Conservation (phyloP, 2,329 filamentous ascomycete genomes). For the Ophiostoma angusticollis region DNA sequence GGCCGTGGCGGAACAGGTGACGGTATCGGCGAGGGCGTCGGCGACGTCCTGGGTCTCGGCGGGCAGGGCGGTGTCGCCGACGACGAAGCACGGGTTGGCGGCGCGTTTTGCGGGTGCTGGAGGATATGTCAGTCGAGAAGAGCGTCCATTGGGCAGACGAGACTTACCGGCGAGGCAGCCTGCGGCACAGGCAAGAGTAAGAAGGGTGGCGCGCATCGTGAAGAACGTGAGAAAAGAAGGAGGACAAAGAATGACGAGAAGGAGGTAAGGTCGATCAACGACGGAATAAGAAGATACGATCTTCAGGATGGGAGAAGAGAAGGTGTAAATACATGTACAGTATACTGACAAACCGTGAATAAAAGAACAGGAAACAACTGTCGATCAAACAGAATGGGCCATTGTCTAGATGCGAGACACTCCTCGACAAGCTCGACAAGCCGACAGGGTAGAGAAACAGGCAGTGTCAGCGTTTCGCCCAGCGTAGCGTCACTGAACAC, state of each 20-base stretch:
- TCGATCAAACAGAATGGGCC: background rate
- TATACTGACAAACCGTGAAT: background rate
- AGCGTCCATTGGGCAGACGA: background rate
- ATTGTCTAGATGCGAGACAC: no score
- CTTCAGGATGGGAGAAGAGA: constrained; percentile 2
- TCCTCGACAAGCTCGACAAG: no score
- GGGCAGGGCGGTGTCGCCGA: constrained; percentile 38
- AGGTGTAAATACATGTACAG: background rate
- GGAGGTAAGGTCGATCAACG: constrained; percentile 10
- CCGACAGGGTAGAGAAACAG: no score
- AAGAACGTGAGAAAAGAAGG: background rate
- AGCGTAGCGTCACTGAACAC: no score
- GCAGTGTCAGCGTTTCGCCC: no score
- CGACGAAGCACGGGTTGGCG: constrained; percentile 34
- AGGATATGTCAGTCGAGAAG: background rate
- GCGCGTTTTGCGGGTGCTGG: constrained; percentile 6
- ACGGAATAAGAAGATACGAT: constrained; percentile 6
- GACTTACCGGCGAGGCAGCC: constrained; percentile 10
- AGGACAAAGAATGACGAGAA: background rate
- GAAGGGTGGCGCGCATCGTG: constrained; percentile 12
- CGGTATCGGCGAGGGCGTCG: constrained; percentile 25
- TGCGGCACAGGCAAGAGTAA: constrained; percentile 7
- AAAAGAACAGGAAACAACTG: background rate
- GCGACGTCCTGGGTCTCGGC: constrained; percentile 33
- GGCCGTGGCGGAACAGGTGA: constrained; percentile 35